phyloP scores from a whole-genome alignment of 1,284 basidiomycete genomes.

The Schizopora paradoxa region DNA sequence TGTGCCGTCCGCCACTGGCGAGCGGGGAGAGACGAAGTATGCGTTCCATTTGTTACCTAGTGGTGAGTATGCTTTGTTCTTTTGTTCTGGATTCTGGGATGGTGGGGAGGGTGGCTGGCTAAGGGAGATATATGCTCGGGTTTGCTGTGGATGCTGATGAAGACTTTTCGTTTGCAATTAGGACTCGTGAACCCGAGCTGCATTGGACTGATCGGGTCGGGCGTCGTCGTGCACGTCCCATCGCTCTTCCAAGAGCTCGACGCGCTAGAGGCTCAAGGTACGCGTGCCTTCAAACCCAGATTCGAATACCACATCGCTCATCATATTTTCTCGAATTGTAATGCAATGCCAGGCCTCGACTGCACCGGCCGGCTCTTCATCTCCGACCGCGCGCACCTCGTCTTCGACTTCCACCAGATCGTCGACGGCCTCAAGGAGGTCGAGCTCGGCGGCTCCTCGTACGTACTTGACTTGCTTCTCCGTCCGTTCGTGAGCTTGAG shows the following conservation, averaged over 20 bases:
- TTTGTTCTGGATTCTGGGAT: background rate
- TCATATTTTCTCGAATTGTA: background rate
- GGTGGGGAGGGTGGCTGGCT: background rate
- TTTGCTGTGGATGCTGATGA: no score
- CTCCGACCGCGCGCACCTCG: slow-evolving; percentile 94
- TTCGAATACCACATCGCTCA: slow-evolving; percentile 8
- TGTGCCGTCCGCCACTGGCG: slow-evolving; percentile 59
- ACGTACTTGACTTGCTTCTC: slow-evolving; percentile 19
- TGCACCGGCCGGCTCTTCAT: slow-evolving; percentile 86
- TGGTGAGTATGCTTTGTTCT: slow-evolving; percentile 47
- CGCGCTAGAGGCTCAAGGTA: slow-evolving; percentile 81
- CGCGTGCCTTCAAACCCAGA: slow-evolving; percentile 17
- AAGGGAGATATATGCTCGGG: no score
- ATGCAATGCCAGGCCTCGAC: slow-evolving; percentile 62
- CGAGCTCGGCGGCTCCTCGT: slow-evolving; percentile 89
- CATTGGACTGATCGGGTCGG: slow-evolving; percentile 86
- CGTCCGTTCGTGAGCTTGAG: background rate
- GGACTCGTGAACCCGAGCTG: slow-evolving; percentile 90
- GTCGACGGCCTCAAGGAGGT: slow-evolving; percentile 98
- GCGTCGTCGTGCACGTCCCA: slow-evolving; percentile 93
- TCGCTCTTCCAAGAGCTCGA: slow-evolving; percentile 95
- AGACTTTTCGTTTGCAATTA: slow-evolving; percentile 34
- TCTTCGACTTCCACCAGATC: slow-evolving; percentile 99
- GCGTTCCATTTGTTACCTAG: slow-evolving; percentile 96
- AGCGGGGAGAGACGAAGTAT: slow-evolving; percentile 75